phyloP scores from a whole-genome alignment of 192 early-diverging fungal species.

The Linderina pennispora region DNA sequence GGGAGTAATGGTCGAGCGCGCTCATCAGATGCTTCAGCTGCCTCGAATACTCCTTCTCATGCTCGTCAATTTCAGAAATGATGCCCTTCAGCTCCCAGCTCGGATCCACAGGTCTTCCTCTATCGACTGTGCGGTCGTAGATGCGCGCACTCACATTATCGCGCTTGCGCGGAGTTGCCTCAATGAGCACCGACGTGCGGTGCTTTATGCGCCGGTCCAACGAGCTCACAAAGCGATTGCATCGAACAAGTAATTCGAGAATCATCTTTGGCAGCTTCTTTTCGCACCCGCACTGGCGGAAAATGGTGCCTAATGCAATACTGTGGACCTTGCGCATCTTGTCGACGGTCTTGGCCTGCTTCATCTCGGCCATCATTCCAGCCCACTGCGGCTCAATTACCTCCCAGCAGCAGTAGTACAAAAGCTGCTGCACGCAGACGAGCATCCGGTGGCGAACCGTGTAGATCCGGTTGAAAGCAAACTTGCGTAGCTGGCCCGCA shows the following conservation, averaged over 20 bases:
- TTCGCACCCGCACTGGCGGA: slow-evolving; percentile 88
- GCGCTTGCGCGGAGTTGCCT: too few species aligned
- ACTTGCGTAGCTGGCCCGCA: slow-evolving; percentile 46
- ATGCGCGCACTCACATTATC: too few species aligned
- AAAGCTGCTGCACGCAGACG: slow-evolving; percentile 83
- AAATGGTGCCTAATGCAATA: slow-evolving; percentile 78
- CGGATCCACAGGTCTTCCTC: too few species aligned
- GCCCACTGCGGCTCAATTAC: slow-evolving; percentile 90
- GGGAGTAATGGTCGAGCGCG: slow-evolving; percentile 71
- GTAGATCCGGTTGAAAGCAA: slow-evolving; percentile 58
- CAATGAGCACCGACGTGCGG: too few species aligned
- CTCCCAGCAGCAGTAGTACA: slow-evolving; percentile 86
- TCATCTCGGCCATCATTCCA: slow-evolving; percentile 56
- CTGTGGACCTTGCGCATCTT: slow-evolving; percentile 74
- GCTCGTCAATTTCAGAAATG: too few species aligned
- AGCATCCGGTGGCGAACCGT: slow-evolving; percentile 78
- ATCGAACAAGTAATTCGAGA: slow-evolving; percentile 29
- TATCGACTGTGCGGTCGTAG: too few species aligned
- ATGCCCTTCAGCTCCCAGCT: too few species aligned
- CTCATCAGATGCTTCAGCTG: slow-evolving; percentile 70
- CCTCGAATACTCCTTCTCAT: slow-evolving; percentile 54
- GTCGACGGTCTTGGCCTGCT: slow-evolving; percentile 74
- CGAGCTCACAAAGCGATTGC: slow-evolving; percentile 21
- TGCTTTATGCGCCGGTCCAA: slow-evolving; percentile 11
- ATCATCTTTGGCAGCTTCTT: slow-evolving; percentile 71